Evolutionary conservation across 2,329 filamentous ascomycete genomes (phyloP).

Genomic region (Penicillium sp.): DNA sequence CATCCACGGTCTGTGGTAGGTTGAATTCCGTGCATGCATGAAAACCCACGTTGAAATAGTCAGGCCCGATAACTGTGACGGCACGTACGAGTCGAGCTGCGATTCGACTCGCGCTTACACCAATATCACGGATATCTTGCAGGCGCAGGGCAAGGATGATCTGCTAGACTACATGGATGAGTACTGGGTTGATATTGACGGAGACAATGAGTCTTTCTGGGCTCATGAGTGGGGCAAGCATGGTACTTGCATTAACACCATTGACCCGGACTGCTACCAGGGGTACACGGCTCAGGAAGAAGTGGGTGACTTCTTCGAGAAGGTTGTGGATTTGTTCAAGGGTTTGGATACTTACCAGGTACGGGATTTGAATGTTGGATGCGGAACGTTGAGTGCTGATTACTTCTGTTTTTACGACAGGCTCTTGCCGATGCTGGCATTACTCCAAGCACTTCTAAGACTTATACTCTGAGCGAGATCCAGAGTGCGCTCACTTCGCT

Average conservation of each 20-base stretch:
- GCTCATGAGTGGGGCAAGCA: slow-evolving; percentile 72
- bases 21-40: background rate
- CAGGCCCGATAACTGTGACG: slow-evolving; percentile 58
- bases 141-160: slow-evolving; percentile 50
- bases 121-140: slow-evolving; percentile 59
- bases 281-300: slow-evolving; percentile 57
- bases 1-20: slow-evolving; percentile 58
- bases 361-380: background rate
- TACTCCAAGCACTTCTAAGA: slow-evolving; percentile 50
- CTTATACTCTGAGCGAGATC: slow-evolving; percentile 55
- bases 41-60: background rate
- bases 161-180: slow-evolving; percentile 59
- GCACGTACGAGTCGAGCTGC: slow-evolving; percentile 58
- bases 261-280: slow-evolving; percentile 65
- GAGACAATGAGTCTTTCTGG: slow-evolving; percentile 62
- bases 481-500: slow-evolving; percentile 52
- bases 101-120: slow-evolving; percentile 56
- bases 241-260: slow-evolving; percentile 70
- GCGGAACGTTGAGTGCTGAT: background rate
- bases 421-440: slow-evolving; percentile 60
- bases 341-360: slow-evolving; percentile 56
- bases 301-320: slow-evolving; percentile 60
- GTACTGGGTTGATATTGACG: slow-evolving; percentile 61
- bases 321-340: slow-evolving; percentile 58
- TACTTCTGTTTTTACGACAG: slow-evolving; percentile 19